Percentiles rank a stretch among this genome's conserved stretches.
Evolutionary conservation across 208 protist genomes (phyloP).

Genomic region (Leishmania aethiopica): DNA sequence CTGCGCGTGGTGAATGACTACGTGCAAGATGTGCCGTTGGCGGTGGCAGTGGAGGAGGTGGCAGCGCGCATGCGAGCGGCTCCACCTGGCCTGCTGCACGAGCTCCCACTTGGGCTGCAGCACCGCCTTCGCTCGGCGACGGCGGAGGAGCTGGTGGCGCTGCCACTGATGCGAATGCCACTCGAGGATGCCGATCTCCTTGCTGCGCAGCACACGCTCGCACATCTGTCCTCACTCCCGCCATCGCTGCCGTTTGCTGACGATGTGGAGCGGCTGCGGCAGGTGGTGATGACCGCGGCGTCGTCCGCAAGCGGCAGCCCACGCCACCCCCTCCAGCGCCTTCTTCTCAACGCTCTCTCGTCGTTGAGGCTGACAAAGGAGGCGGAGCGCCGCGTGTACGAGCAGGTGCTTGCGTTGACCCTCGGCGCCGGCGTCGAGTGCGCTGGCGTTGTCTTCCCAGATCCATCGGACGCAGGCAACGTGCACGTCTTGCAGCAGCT

Average conservation of each 20-base stretch:
- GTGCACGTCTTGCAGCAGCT: constrained; percentile 57
- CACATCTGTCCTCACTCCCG: not conserved
- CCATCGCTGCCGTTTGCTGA: constrained; percentile 1
- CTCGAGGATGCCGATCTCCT: constrained; percentile 34
- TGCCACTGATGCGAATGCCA: constrained; percentile 43
- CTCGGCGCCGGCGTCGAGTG: constrained; percentile 75
- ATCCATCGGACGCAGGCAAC: constrained; percentile 40
- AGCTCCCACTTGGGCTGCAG: constrained; percentile 50
- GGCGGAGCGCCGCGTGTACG: constrained; percentile 17
- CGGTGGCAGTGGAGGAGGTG: constrained; percentile 38
- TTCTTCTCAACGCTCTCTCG: constrained; percentile 21
- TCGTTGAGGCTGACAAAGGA: constrained; percentile 8
- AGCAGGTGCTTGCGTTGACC: constrained; percentile 34
- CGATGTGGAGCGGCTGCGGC: constrained; percentile 11
- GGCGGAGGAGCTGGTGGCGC: constrained; percentile 61
- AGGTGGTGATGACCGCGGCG: not conserved
- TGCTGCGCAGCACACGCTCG: constrained; percentile 14
- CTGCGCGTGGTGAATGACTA: constrained; percentile 77
- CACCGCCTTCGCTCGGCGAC: constrained; percentile 44
- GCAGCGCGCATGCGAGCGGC: constrained; percentile 18
- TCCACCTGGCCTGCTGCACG: constrained; percentile 25
- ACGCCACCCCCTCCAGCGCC: constrained; percentile 19
- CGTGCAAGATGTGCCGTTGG: constrained; percentile 53
- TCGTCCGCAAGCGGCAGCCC: not conserved
- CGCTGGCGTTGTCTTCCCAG: constrained; percentile 50